Base-by-base conservation (phyloP, 805 yeast species). In the Saccharomyces mikatae region DNA sequence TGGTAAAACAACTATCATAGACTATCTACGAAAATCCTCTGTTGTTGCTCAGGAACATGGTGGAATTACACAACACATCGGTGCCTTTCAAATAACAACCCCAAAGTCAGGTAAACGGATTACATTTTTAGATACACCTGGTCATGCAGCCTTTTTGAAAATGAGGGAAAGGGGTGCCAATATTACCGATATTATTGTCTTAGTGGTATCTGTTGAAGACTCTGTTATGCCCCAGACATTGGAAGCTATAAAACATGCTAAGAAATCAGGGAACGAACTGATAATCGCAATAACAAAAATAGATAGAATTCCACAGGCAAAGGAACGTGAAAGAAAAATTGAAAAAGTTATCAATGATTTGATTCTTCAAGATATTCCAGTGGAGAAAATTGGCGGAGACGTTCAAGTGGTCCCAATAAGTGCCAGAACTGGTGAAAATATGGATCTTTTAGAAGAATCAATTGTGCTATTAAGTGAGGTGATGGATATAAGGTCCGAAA, bases 91-190 rank as follows among this genome's bases (percentile, higher is more conserved):
- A 14, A 94, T 92, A 26, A 75, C 76, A n/a, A 80, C 96, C 0
- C 91, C 94, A 0, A 68, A 79, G 1, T 80, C 94, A 0, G 83
- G 85, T 62, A 86, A 85, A 67, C 74, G 74, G 46, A 88, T 94
- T 59, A 92, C 98, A 0, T 92, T 94, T 60, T 76, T 94, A 57
- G 99, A 94, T 69, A 94, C 99, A 0, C 99, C 99, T 0, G 99
- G 99, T 0, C 99, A 94, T 72, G 95, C 97, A 10, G 98, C 98
- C 0, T 94, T 94, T 66, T 74, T 94, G 59, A 90, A 90, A 64
- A 90, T 94, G 96, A 81, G 99, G 61, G 95, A 92, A 71, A 79
- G 99, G 61, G 99, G 99, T 48, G 98, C 99, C 0, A 85, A 82
- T 60, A 81, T 91, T 47, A 94, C 99, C 0, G 99, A 94, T 74